Conservation (phyloP, 768 basidiomycete genomes). For the Chalciporus piperatus region DNA sequence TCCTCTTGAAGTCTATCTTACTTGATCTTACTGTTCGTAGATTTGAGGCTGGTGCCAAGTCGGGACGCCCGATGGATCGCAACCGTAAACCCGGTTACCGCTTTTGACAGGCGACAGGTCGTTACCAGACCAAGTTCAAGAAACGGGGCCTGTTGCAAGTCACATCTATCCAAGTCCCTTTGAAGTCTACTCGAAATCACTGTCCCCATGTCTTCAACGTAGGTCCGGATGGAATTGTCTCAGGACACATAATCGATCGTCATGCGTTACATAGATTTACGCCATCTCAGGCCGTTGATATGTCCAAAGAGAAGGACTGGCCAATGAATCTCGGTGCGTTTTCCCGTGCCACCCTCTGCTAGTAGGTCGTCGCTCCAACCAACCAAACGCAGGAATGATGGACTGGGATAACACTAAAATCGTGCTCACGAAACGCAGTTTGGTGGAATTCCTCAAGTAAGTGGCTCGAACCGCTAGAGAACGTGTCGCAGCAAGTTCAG, state of each 20-base stretch:
- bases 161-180: neutral
- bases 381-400: constrained; percentile 54
- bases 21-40: too few species aligned
- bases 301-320: constrained; percentile 74
- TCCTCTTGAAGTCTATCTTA: neutral
- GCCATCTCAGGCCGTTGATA: constrained; percentile 52
- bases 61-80: neutral
- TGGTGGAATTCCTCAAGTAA: constrained; percentile 78
- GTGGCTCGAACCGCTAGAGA: constrained; percentile 13
- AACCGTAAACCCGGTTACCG: neutral
- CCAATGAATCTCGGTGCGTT: constrained; percentile 57
- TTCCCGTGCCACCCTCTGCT: neutral
- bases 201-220: constrained; percentile 26
- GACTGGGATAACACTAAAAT: constrained; percentile 79
- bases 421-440: constrained; percentile 73
- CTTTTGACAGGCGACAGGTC: neutral
- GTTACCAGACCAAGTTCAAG: constrained; percentile 6
- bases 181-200: neutral
- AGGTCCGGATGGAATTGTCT: constrained; percentile 5
- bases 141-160: neutral
- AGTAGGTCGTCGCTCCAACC: neutral
- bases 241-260: neutral
- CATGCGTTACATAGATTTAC: constrained; percentile 46
- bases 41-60: too few species aligned
- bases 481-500: constrained; percentile 23